Evolutionary conservation across 176 grass and related monocot genomes (phyloP), one percentile per base, ranked within the genome.

Genomic region (Rhipidocladum racemiflorum): DNA sequence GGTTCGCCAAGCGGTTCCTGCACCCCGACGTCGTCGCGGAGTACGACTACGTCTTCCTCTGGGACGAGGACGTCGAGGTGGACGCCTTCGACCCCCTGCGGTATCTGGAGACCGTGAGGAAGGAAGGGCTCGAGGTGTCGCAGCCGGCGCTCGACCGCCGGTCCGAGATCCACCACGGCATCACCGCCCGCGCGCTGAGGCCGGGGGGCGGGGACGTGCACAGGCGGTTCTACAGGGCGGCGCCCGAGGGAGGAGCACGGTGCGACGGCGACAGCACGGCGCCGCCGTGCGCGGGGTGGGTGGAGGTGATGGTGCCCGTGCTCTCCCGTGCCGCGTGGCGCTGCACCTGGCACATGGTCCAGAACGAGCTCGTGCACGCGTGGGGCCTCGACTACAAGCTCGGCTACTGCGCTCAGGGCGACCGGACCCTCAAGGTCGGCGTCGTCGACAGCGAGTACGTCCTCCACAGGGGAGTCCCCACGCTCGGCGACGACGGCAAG

Each of bases 221-320:
- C 67, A 87, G 94, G 74, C 84, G 95, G 54, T 85, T 88, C 49
- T 92, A 91, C 88, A 94, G 92, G 36, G 36, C 36, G 36, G 36
- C 36, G 36, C 36, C 36, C 6, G 36, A 7, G 36, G 1, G 36
- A 38, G 36, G 36, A 38, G 6, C 36, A 8, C 36, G 7, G 36
- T 38, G 36, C 36, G 36, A 8, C 36, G 86, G 62, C 68, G 61
- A 91, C 76, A 94, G 90, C 78, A 91, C 86, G 51, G 76, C 66
- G 0, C 92, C 92, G 77, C 95, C 92, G 30, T 98, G 95, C 82
- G 82, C 92, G 8, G 95, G 95, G 40, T 97, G 92, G 92, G 94
- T 94, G 72, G 94, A 97, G 84, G 90, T 94, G 90, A 97, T 97
- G 94, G 92, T 89, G 27, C 94, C 94, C 10, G 94, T 97, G 27